Evolutionary conservation across 345 rosid genomes (phyloP), one percentile per base, ranked within the genome.

Genomic region (Pistacia integerrima): DNA sequence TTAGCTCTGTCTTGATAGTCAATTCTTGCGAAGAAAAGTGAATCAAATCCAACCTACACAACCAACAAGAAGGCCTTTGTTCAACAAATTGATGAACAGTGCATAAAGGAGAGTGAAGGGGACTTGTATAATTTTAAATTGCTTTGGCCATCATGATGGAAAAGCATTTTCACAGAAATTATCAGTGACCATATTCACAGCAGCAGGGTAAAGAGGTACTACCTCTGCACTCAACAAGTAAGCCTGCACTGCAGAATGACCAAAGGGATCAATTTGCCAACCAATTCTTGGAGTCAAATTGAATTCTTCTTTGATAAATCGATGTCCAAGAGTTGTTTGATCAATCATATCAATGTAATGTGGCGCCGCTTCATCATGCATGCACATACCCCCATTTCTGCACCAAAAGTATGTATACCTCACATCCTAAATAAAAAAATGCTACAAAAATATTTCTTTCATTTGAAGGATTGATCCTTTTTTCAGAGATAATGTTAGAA

Each of bases 191-290:
- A 38, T 17, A n/a, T 51, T 14, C 64, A 38, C 20, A 10, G 75
- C 52, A 20, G 20, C 66, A 58, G 63, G 54, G 30, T 56, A 12
- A 35, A 12, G 63, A 69, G 18, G 51, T 17, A 18, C 2, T 79
- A 87, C 91, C 84, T 88, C 88, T 46, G 87, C 91, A 14, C 88
- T 79, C 77, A 87, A 70, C 63, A 87, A 74, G 72, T 83, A 87
- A 57, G 87, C 86, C 69, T 87, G 90, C 64, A 81, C 86, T 12
- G 90, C 90, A 75, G 90, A 87, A 77, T 87, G 90, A 52, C 90
- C 90, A 64, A 87, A 87, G 20, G 90, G 85, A 81, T 87, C 90
- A 2, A 87, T 85, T 69, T 87, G 90, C 90, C 90, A 87, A 64
- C 90, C 90, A 63, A 87, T 83, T 73, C 90, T 87, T 4, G 90